Percentiles rank a stretch among this genome's conserved stretches.
Conservation (phyloP, 169 alveolate genomes). For the Plasmodium chabaudi region DNA sequence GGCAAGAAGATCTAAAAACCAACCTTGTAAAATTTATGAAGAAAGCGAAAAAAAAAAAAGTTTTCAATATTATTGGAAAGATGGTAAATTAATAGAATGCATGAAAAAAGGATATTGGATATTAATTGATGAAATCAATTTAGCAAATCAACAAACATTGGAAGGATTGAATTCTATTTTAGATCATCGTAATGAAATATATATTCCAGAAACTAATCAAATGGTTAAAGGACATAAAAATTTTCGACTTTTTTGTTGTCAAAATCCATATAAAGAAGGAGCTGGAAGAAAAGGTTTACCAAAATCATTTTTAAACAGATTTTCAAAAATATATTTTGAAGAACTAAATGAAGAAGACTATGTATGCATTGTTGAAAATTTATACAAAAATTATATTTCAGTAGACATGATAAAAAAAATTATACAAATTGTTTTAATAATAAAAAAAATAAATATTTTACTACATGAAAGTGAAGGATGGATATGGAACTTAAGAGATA, state of each 20-base stretch:
- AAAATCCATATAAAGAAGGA: constrained; percentile 97
- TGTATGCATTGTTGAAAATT: constrained; percentile 86
- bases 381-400: constrained; percentile 77
- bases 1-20: background rate
- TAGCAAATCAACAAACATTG: constrained; percentile 98
- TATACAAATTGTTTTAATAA: constrained; percentile 68
- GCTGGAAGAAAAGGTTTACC: constrained; percentile 99
- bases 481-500: constrained; percentile 89
- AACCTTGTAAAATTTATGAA: background rate
- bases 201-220: constrained; percentile 96
- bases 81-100: constrained; percentile 98
- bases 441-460: constrained; percentile 72
- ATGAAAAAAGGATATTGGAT: constrained; percentile 98
- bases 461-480: constrained; percentile 82
- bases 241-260: constrained; percentile 98
- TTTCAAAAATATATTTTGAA: constrained; percentile 94
- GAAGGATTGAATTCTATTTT: constrained; percentile 99
- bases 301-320: constrained; percentile 98
- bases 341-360: constrained; percentile 90
- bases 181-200: constrained; percentile 98
- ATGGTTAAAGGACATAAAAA: constrained; percentile 94
- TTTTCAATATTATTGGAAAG: constrained; percentile 93
- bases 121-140: constrained; percentile 98
- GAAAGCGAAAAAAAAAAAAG: background rate
- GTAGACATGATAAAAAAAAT: constrained; percentile 38